These are phyloP conservation scores for Bassia scoparia DNA, from an alignment of 148 eudicot genomes.

Conservation along the genomic window DNA sequence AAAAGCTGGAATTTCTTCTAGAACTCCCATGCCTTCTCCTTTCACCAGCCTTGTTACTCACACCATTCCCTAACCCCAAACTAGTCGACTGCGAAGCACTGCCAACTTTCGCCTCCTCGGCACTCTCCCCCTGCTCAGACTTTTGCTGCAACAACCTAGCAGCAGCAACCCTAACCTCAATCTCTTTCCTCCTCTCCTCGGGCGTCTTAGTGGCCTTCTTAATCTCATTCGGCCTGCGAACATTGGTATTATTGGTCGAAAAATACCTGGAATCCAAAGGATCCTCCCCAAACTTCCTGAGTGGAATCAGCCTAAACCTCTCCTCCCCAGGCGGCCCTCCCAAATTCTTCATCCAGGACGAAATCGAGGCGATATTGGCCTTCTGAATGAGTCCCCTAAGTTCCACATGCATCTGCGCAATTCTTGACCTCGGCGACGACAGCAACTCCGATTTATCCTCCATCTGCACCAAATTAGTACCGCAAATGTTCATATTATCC, in stretches of 20 bases:
- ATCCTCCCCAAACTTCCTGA: slow-evolving; percentile 64
- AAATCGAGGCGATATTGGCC: slow-evolving; percentile 67
- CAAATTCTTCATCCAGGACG: slow-evolving; percentile 76
- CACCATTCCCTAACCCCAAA: slow-evolving; percentile 23
- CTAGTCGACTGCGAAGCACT: neutral
- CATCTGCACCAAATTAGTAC: slow-evolving; percentile 3
- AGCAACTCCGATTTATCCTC: slow-evolving; percentile 52
- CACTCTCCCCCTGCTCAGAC: slow-evolving; percentile 35
- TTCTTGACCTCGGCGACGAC: slow-evolving; percentile 40
- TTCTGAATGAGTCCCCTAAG: slow-evolving; percentile 52
- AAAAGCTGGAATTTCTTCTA: slow-evolving; percentile 48
- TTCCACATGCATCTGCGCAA: slow-evolving; percentile 54
- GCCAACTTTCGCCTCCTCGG: slow-evolving; percentile 36
- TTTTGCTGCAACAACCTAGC: slow-evolving; percentile 92
- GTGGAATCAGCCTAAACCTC: slow-evolving; percentile 59
- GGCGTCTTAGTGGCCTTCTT: slow-evolving; percentile 82
- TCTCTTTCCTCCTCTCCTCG: slow-evolving; percentile 88
- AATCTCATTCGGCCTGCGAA: slow-evolving; percentile 64
- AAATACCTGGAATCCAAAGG: slow-evolving; percentile 62
- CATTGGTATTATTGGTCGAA: slow-evolving; percentile 25
- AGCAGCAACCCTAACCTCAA: slow-evolving; percentile 89
- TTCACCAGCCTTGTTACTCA: slow-evolving; percentile 46
- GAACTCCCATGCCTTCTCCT: slow-evolving; percentile 50
- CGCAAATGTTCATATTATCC: slow-evolving; percentile 39
- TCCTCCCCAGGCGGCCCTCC: slow-evolving; percentile 64